Conservation (phyloP, 192 early-diverging fungal genomes). For the Coemansia sp. region DNA sequence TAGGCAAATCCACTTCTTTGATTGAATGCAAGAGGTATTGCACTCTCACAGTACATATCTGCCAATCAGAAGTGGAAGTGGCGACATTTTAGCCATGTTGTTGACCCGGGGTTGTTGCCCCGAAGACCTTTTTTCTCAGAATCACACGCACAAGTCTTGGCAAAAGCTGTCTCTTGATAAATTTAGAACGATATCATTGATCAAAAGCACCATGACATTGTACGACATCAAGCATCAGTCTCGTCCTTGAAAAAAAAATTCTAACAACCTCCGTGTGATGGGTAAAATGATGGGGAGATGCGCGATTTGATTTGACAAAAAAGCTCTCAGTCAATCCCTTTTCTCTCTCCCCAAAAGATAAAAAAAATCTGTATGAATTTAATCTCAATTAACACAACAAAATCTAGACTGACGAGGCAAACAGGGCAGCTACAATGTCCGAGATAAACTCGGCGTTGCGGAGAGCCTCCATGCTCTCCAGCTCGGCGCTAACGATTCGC, state of each 20-base stretch:
- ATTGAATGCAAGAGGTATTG: neutral
- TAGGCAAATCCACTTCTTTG: neutral
- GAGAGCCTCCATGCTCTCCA: conserved; percentile 22
- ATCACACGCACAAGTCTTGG: too few species aligned
- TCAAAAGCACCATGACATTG: neutral
- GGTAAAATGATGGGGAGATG: too few species aligned
- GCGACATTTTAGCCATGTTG: neutral
- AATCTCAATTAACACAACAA: neutral
- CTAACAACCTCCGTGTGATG: too few species aligned
- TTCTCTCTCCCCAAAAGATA: neutral
- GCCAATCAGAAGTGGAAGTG: neutral
- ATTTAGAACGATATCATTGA: too few species aligned
- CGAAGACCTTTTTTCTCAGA: too few species aligned
- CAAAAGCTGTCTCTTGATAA: too few species aligned
- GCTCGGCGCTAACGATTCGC: conserved; percentile 4
- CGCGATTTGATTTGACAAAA: neutral
- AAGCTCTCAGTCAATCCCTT: too few species aligned
- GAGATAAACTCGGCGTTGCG: conserved; percentile 39
- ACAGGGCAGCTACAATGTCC: conserved; percentile 33
- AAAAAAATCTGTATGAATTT: neutral
- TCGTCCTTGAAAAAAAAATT: too few species aligned
- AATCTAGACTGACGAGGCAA: neutral
- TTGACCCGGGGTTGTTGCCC: neutral
- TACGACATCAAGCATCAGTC: neutral
- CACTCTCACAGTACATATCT: neutral